These are phyloP conservation scores for Trypanosoma rangeli DNA, from an alignment of 208 protist species.

Conservation along the genomic window DNA sequence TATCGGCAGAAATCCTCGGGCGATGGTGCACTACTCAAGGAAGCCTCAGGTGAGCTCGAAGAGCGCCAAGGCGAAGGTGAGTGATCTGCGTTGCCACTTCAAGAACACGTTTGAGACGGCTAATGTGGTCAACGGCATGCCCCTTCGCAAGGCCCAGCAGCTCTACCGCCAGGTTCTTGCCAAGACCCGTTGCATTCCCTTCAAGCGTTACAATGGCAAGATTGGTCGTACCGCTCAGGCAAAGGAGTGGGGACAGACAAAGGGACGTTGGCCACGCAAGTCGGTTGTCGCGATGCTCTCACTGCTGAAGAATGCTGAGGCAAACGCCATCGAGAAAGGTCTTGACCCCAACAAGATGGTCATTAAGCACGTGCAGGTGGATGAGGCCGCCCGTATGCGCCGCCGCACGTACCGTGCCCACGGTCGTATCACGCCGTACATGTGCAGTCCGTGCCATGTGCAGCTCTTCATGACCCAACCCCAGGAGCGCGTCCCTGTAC, in stretches of 20 bases:
- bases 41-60: conserved; percentile 91
- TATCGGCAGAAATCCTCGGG: conserved; percentile 20
- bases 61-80: conserved; percentile 85
- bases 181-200: conserved; percentile 95
- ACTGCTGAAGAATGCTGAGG: conserved; percentile 94
- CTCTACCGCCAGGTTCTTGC: conserved; percentile 93
- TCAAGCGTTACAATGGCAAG: conserved; percentile 94
- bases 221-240: conserved; percentile 91
- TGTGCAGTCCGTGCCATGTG: conserved; percentile 90
- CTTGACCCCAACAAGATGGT: conserved; percentile 91
- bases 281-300: conserved; percentile 90
- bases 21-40: conserved; percentile 90
- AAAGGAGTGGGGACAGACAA: conserved; percentile 92
- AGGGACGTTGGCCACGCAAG: conserved; percentile 95
- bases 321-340: conserved; percentile 88
- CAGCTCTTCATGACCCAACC: conserved; percentile 81
- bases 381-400: conserved; percentile 89
- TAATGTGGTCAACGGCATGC: conserved; percentile 87
- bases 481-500: conserved; percentile 78
- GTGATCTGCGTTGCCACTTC: conserved; percentile 93
- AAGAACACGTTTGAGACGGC: conserved; percentile 96
- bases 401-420: conserved; percentile 95
- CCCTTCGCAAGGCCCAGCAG: conserved; percentile 83
- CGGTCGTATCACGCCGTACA: conserved; percentile 93
- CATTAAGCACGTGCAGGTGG: conserved; percentile 93